phyloP scores from a whole-genome alignment of 139 green algal species.

The Ettlia oleoabundans region DNA sequence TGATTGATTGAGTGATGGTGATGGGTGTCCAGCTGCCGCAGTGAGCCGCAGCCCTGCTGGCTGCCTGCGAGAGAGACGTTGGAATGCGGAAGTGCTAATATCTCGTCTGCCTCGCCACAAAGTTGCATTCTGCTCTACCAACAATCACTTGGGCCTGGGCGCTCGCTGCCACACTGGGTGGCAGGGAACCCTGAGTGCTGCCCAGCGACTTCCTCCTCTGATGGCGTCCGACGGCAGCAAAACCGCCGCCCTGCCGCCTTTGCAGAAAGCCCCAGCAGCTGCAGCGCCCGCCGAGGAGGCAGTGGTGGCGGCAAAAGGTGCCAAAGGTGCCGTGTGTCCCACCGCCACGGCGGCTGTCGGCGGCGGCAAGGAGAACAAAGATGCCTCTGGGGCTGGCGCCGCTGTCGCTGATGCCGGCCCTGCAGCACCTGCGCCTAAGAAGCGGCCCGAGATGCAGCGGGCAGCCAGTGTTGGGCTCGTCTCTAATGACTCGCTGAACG shows the following conservation, averaged over 20 bases:
- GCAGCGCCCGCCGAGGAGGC: neutral
- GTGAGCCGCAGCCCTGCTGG: too few species aligned
- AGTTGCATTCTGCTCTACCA: neutral
- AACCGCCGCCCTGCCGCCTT: neutral
- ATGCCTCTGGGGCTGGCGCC: neutral
- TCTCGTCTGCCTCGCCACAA: neutral
- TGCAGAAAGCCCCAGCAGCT: slow-evolving; percentile 1
- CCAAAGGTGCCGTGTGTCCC: neutral
- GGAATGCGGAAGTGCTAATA: too few species aligned
- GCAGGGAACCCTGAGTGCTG: neutral
- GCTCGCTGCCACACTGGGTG: too few species aligned
- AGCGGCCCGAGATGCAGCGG: slow-evolving; percentile 10
- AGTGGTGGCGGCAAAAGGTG: neutral
- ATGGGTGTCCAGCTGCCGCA: too few species aligned
- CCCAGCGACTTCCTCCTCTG: neutral
- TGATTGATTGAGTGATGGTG: neutral
- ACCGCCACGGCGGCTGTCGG: neutral
- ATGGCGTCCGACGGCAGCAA: neutral
- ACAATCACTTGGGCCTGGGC: neutral
- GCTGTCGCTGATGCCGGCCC: neutral
- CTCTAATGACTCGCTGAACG: slow-evolving; percentile 48
- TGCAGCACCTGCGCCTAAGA: neutral
- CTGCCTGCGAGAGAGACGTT: too few species aligned
- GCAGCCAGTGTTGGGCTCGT: slow-evolving; percentile 36
- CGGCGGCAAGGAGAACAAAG: neutral